Conservation (phyloP, 495 filamentous ascomycete species). For the Penicillium macrosclerotiorum region DNA sequence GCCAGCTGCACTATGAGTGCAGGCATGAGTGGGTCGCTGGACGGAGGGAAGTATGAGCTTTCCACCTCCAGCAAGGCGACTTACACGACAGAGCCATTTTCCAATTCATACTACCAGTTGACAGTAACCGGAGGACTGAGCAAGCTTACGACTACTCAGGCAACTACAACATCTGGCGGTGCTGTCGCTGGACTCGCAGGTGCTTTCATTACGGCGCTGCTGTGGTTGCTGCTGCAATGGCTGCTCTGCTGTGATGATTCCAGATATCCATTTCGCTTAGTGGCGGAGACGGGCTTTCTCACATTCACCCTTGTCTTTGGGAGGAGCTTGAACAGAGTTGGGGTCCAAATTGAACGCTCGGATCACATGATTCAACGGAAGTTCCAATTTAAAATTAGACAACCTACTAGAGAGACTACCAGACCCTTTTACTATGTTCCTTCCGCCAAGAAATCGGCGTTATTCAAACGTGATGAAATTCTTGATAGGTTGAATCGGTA, state of each 20-base stretch:
- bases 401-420: too few relatives aligned
- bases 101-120: slow-evolving; percentile 9
- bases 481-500: too few relatives aligned
- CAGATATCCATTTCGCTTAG: not conserved
- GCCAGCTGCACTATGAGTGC: slow-evolving; percentile 23
- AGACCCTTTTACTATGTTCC: too few relatives aligned
- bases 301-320: not conserved
- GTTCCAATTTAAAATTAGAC: too few relatives aligned
- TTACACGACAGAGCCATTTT: slow-evolving; percentile 5
- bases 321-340: not conserved
- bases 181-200: slow-evolving; percentile 9
- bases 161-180: slow-evolving; percentile 13
- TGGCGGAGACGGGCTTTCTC: not conserved
- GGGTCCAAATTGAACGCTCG: too few relatives aligned
- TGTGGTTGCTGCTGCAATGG: slow-evolving; percentile 19
- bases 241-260: slow-evolving; percentile 17
- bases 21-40: not conserved
- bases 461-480: too few relatives aligned
- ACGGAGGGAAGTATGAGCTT: slow-evolving; percentile 1
- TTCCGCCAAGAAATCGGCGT: too few relatives aligned
- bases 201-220: slow-evolving; percentile 24
- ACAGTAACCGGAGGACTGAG: slow-evolving; percentile 20
- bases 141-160: slow-evolving; percentile 7
- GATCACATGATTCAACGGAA: too few relatives aligned
- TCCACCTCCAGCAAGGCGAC: slow-evolving; percentile 5